Evolutionary conservation across 1,284 basidiomycete genomes (phyloP).

Genomic region (Cutaneotrichosporon cyanovorans): DNA sequence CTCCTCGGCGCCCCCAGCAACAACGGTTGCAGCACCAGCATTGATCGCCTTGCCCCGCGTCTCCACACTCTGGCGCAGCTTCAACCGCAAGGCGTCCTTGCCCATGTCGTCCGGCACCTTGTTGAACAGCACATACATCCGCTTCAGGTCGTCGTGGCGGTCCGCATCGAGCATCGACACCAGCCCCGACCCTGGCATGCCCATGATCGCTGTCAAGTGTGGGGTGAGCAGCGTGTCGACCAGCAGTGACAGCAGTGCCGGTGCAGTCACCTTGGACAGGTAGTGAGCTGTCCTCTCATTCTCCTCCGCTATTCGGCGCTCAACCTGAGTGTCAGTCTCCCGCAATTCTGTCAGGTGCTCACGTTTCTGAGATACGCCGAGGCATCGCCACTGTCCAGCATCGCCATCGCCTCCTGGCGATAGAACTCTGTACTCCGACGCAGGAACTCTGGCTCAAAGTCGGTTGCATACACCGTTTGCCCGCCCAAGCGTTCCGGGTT

Average conservation of each 20-base stretch:
- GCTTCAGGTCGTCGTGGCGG: conserved; percentile 66
- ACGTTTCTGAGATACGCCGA: conserved; percentile 75
- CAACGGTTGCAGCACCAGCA: conserved; percentile 40
- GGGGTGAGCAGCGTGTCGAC: conserved; percentile 69
- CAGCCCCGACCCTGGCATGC: conserved; percentile 77
- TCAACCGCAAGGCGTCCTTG: conserved; percentile 57
- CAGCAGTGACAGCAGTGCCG: conserved; percentile 65
- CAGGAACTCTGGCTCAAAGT: conserved; percentile 79
- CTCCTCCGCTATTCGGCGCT: conserved; percentile 75
- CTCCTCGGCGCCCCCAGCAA: conserved; percentile 31
- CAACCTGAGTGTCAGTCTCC: conserved; percentile 55
- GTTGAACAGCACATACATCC: conserved; percentile 71
- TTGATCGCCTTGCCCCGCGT: conserved; percentile 78
- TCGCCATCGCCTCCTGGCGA: conserved; percentile 60
- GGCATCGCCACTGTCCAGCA: conserved; percentile 70
- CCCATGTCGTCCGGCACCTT: conserved; percentile 60
- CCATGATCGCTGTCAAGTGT: conserved; percentile 67
- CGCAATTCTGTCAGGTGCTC: conserved; percentile 29
- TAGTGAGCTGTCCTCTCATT: conserved; percentile 83
- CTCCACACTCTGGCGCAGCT: conserved; percentile 68
- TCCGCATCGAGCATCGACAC: conserved; percentile 80
- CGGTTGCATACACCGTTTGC: conserved; percentile 68
- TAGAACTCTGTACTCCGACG: conserved; percentile 75
- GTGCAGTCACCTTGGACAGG: conserved; percentile 66
- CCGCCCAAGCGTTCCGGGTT: conserved; percentile 47